Conservation (phyloP, 2,329 filamentous ascomycete species). For the Penicillium sp. region DNA sequence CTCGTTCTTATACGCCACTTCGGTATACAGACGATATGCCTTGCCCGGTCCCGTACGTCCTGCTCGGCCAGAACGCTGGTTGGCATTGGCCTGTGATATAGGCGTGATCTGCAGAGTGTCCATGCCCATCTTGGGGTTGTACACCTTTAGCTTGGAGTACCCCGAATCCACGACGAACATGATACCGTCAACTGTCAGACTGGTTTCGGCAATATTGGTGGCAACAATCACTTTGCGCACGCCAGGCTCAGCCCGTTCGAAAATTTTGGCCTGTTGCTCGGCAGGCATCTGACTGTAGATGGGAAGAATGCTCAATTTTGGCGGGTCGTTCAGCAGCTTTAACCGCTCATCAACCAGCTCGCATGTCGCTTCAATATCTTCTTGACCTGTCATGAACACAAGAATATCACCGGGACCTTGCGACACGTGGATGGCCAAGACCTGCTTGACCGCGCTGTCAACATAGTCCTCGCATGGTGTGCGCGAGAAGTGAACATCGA, state of each 20-base stretch:
- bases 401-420: slow-evolving; percentile 88
- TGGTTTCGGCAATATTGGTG: too few relatives aligned
- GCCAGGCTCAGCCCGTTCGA: slow-evolving; percentile 79
- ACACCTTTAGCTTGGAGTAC: slow-evolving; percentile 95
- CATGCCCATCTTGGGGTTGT: slow-evolving; percentile 98
- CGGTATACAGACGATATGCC: slow-evolving; percentile 86
- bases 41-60: slow-evolving; percentile 92
- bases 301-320: slow-evolving; percentile 85
- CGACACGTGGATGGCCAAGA: slow-evolving; percentile 89
- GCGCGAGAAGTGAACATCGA: slow-evolving; percentile 90
- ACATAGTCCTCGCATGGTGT: slow-evolving; percentile 97
- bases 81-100: slow-evolving; percentile 91
- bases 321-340: slow-evolving; percentile 81
- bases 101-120: slow-evolving; percentile 96
- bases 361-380: slow-evolving; percentile 95
- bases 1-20: slow-evolving; percentile 89
- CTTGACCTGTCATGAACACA: slow-evolving; percentile 98
- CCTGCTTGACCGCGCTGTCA: slow-evolving; percentile 90
- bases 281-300: slow-evolving; percentile 99
- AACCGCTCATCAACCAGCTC: slow-evolving; percentile 83
- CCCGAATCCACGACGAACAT: slow-evolving; percentile 98
- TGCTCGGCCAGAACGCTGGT: slow-evolving; percentile 84
- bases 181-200: slow-evolving; percentile 94
- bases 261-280: slow-evolving; percentile 94
- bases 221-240: slow-evolving; percentile 96